Evolutionary conservation across 2,329 filamentous ascomycete species (phyloP), one percentile per base, ranked within the genome.

Genomic region (Sclerotinia minor): DNA sequence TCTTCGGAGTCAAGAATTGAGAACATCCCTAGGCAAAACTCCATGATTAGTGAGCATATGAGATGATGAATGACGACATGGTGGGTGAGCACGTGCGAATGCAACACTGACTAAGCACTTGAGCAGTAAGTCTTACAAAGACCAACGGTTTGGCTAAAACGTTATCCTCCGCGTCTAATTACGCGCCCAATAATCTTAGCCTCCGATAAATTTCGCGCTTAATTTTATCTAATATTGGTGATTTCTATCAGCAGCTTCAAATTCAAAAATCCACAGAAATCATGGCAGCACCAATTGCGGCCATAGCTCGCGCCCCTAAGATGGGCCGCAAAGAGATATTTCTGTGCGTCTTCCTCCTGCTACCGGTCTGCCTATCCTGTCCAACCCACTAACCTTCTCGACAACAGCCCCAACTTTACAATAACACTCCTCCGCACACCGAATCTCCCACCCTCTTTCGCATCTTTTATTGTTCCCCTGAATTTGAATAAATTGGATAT

Each of bases 401-500:
- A 8, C 29, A 21, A 19, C 76, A 97, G 94, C 69, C 94, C 94
- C 64, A 88, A 90, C 77, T 92, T 96, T 81, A 86, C 88, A 72
- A 83, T 98, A 76, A 89, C 90, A 69, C 86, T 98, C 75, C 83
- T 96, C 74, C 90, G 89, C 73, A 90, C 88, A 68, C 86, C 87
- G 41, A 83, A 86, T 73, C 85, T 91, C 65, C 89, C 92, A 9
- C 88, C 94, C 26, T 90, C 88, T 78, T 92, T 92, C 78, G 95
- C 94, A 71, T 90, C 89, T 75, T 99, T 99, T 86, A 85, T 89
- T 76, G 94, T 97, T 44, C 95, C 95, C 15, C 85, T 98, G 74
- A 88, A 87, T 75, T 93, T 97, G 84, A 96, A 92, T 84, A 99
- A 99, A 82, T 89, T 98, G 79, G 95, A 99, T 79, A 82, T 99